Evolutionary conservation across 805 yeast species (phyloP).

Genomic region (Zygosaccharomyces rouxii): DNA sequence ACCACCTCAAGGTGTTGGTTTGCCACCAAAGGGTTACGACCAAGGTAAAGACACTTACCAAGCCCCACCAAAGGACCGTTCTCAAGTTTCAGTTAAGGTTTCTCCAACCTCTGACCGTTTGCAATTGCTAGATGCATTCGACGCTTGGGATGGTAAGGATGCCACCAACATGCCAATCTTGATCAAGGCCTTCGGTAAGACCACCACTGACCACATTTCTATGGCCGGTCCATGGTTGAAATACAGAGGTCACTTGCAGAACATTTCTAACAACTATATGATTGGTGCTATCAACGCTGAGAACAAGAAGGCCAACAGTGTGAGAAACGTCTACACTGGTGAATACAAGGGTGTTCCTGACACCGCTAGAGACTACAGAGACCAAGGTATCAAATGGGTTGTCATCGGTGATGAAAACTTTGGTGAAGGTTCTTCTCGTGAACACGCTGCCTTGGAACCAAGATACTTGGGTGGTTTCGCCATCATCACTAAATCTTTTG

Average conservation of each 20-base stretch:
- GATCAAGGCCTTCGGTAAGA: constrained; percentile 94
- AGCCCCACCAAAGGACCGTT: constrained; percentile 91
- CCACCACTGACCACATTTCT: constrained; percentile 98
- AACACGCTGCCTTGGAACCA: constrained; percentile 99
- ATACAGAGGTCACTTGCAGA: constrained; percentile 99
- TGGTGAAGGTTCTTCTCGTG: constrained; percentile 99
- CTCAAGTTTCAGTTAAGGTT: constrained; percentile 66
- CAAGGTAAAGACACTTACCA: constrained; percentile 93
- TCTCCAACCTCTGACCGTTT: constrained; percentile 93
- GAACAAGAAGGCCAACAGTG: constrained; percentile 88
- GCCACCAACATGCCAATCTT: constrained; percentile 84
- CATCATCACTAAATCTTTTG: constrained; percentile 95
- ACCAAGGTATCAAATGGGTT: constrained; percentile 89
- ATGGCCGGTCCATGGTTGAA: constrained; percentile 99
- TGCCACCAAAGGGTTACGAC: constrained; percentile 87
- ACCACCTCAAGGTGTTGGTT: constrained; percentile 86
- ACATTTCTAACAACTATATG: constrained; percentile 98
- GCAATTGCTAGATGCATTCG: constrained; percentile 89
- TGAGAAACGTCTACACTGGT: constrained; percentile 89
- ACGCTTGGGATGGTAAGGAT: constrained; percentile 96
- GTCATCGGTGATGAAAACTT: constrained; percentile 98
- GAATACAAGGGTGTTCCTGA: constrained; percentile 94
- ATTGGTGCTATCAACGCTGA: constrained; percentile 98
- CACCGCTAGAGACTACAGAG: constrained; percentile 92
- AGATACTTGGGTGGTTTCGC: constrained; percentile 98